A percentile compares a stretch with the other conserved stretches of the same genome.
These are phyloP conservation scores for Volvox carteri DNA, from an alignment of 163 green algal species.

Conservation along the genomic window DNA sequence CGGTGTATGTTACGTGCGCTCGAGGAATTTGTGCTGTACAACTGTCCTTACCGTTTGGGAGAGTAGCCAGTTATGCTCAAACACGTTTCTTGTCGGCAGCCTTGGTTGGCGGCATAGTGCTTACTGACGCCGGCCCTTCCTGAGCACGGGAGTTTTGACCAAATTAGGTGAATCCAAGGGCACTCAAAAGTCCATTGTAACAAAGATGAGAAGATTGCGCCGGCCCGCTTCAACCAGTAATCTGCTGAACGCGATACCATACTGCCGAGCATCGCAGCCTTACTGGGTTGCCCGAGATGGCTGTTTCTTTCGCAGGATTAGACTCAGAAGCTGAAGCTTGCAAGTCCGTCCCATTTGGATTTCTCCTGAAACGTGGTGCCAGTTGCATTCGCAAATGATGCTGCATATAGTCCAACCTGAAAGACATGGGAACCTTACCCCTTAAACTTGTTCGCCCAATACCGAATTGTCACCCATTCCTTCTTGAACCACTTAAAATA, in stretches of 20 bases:
- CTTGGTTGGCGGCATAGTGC: not conserved
- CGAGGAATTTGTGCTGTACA: too few species aligned
- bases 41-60: too few species aligned
- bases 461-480: constrained; percentile 63
- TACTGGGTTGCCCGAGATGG: not conserved
- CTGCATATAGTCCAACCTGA: not conserved
- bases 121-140: not conserved
- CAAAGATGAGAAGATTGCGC: too few species aligned
- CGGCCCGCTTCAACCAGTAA: too few species aligned
- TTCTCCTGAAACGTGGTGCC: not conserved
- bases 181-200: too few species aligned
- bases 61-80: too few species aligned
- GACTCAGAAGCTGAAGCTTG: not conserved
- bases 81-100: not conserved
- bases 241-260: too few species aligned
- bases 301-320: not conserved
- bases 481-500: constrained; percentile 67
- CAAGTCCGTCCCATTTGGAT: not conserved
- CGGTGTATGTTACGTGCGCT: too few species aligned
- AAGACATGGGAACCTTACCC: constrained; percentile 17
- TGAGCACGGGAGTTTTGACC: not conserved
- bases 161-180: not conserved
- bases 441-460: constrained; percentile 51
- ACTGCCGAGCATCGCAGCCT: too few species aligned
- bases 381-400: not conserved